Evolutionary conservation across 345 rosid species (phyloP).

Genomic region (Pugionium dolabratum): DNA sequence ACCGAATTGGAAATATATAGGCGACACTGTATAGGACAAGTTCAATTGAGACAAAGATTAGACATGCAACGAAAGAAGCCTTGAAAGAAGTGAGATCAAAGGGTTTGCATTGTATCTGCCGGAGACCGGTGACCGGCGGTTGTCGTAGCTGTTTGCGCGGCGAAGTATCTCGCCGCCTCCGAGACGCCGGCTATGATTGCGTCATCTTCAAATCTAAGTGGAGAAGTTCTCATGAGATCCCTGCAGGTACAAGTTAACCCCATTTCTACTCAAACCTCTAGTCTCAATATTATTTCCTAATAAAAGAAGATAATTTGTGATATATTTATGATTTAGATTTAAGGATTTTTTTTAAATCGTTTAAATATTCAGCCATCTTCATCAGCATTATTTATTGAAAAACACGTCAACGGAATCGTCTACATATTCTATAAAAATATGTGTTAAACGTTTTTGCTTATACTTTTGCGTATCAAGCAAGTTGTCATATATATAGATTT

Average conservation of each 20-base stretch:
- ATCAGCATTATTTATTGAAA: not conserved
- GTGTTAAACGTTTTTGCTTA: slow-evolving; percentile 8
- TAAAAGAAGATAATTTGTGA: not conserved
- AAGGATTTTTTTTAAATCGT: not conserved
- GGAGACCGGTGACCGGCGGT: slow-evolving; percentile 43
- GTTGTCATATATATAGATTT: not conserved
- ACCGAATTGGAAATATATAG: slow-evolving; percentile 41
- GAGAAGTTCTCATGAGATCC: slow-evolving; percentile 68
- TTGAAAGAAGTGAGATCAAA: slow-evolving; percentile 44
- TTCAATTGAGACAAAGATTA: slow-evolving; percentile 62
- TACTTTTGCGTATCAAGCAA: not conserved
- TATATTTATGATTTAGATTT: not conserved
- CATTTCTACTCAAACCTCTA: not conserved
- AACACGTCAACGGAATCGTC: slow-evolving; percentile 8
- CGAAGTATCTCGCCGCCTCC: slow-evolving; percentile 58
- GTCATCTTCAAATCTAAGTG: slow-evolving; percentile 73
- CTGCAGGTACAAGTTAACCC: slow-evolving; percentile 53
- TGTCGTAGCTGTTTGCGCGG: slow-evolving; percentile 65
- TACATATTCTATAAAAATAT: slow-evolving; percentile 2
- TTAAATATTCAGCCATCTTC: not conserved
- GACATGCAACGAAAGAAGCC: slow-evolving; percentile 63
- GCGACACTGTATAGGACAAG: slow-evolving; percentile 65
- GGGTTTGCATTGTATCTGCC: slow-evolving; percentile 56
- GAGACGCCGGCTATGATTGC: slow-evolving; percentile 57
- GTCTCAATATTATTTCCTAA: slow-evolving; percentile 7